phyloP scores from a whole-genome alignment of 352 stramenopile genomes.

The Phytophthora pistaciae region DNA sequence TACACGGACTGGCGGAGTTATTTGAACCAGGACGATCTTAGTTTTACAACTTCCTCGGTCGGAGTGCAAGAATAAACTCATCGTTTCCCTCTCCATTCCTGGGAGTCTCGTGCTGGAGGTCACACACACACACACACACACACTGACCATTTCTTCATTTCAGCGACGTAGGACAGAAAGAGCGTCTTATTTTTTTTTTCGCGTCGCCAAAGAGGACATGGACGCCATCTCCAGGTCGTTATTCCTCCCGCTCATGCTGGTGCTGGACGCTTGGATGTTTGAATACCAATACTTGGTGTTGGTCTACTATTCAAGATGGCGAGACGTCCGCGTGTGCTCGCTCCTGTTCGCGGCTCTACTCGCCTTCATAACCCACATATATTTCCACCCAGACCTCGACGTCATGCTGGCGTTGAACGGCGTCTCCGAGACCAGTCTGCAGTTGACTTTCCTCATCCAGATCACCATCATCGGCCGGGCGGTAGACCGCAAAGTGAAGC shows the following conservation, averaged over 20 bases:
- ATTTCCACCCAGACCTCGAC: constrained; percentile 17
- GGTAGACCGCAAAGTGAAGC: constrained; percentile 23
- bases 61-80: neutral
- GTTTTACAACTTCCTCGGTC: neutral
- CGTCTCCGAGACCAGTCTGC: constrained; percentile 35
- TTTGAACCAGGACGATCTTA: neutral
- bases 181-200: too few species aligned
- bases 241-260: constrained; percentile 37
- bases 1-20: neutral
- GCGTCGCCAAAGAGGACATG: constrained; percentile 16
- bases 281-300: constrained; percentile 43
- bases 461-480: constrained; percentile 42
- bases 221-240: constrained; percentile 9
- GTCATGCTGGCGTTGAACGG: constrained; percentile 32
- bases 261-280: constrained; percentile 40
- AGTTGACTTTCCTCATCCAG: constrained; percentile 46
- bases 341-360: constrained; percentile 24
- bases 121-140: neutral
- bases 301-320: constrained; percentile 36
- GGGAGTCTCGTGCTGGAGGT: neutral
- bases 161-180: neutral
- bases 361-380: constrained; percentile 25
- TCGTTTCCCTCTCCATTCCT: neutral
- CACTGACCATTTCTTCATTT: neutral
- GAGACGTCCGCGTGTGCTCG: constrained; percentile 26